phyloP scores from a whole-genome alignment of 257 asterid genomes.

The Ajuga chamaepitys region DNA sequence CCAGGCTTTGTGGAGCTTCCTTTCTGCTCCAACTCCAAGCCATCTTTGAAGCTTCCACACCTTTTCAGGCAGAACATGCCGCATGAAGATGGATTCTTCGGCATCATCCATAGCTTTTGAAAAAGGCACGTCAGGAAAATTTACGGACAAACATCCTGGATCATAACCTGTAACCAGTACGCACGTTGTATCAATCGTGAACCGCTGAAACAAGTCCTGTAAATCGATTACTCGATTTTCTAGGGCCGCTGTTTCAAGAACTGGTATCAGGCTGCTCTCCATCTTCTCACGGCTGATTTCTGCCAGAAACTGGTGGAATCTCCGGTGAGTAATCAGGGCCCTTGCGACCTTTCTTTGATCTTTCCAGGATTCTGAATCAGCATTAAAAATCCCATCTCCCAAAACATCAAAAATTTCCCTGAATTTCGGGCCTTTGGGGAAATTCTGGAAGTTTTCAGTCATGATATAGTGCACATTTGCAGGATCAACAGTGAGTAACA shows the following conservation, averaged over 20 bases:
- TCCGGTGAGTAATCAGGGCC: slow-evolving; percentile 28
- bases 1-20: slow-evolving; percentile 26
- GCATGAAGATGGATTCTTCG: slow-evolving; percentile 43
- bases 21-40: slow-evolving; percentile 38
- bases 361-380: slow-evolving; percentile 40
- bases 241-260: slow-evolving; percentile 25
- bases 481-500: slow-evolving; percentile 39
- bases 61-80: slow-evolving; percentile 38
- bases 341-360: slow-evolving; percentile 33
- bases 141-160: slow-evolving; percentile 35
- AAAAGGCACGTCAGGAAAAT: slow-evolving; percentile 37
- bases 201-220: slow-evolving; percentile 48
- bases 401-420: slow-evolving; percentile 41
- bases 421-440: slow-evolving; percentile 46
- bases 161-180: slow-evolving; percentile 38
- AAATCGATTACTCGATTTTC: slow-evolving; percentile 22
- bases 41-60: slow-evolving; percentile 35
- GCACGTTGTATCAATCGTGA: slow-evolving; percentile 43
- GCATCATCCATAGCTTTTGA: slow-evolving; percentile 50
- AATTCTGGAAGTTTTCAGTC: slow-evolving; percentile 38
- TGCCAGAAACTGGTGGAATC: slow-evolving; percentile 27
- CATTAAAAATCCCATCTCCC: slow-evolving; percentile 55
- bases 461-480: slow-evolving; percentile 44
- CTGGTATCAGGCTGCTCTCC: slow-evolving; percentile 31
- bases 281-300: slow-evolving; percentile 27